Base-by-base conservation (phyloP, 176 grass and related monocot genomes). In the Typha latifolia region DNA sequence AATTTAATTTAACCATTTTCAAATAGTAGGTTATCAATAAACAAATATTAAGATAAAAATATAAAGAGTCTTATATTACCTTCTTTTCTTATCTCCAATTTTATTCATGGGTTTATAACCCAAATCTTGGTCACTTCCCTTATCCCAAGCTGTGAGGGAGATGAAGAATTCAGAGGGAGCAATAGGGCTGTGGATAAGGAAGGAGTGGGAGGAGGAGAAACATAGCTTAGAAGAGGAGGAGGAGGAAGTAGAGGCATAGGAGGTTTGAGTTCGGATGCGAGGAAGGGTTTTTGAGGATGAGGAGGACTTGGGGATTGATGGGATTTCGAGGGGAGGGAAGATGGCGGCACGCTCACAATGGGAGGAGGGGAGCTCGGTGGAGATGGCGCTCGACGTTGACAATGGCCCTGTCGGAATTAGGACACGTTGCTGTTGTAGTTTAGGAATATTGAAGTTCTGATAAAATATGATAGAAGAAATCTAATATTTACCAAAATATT, bases 231-330 rank as follows among this genome's bases (percentile, higher is more conserved):
- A 29, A 15, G 68, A 72, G 66, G 81, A 82, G 4, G 78, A 73
- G 68, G 78, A 67, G 69, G 49, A 69, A 80, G 78, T 99, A 99
- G 20, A 89, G 52, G 67, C 94, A 99, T 50, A 84, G 67, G 9
- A 99, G 77, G 19, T 84, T 27, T 0, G 77, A 18, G 71, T 62
- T 12, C 47, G 79, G 79, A 66, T 90, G 70, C 20, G 69, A 71
- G 12, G 64, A 62, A 12, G 72, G 70, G 8, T 75, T 73, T 55
- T 66, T 72, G 26, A 86, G 83, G 51, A 99, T 67, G 4, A 99
- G 18, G 12, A 99, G 74, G 66, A 93, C 78, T n/a, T 80, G 78
- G 47, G 87, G 86, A 85, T 52, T 99, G 78, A n/a, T 77, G 55
- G 23, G 18, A 99, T 82, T 57, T 67, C 77, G 49, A 85, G 70